These are phyloP conservation scores for Ramularia collo-cygni DNA, from an alignment of 2,329 filamentous ascomycete species.

Conservation along the genomic window DNA sequence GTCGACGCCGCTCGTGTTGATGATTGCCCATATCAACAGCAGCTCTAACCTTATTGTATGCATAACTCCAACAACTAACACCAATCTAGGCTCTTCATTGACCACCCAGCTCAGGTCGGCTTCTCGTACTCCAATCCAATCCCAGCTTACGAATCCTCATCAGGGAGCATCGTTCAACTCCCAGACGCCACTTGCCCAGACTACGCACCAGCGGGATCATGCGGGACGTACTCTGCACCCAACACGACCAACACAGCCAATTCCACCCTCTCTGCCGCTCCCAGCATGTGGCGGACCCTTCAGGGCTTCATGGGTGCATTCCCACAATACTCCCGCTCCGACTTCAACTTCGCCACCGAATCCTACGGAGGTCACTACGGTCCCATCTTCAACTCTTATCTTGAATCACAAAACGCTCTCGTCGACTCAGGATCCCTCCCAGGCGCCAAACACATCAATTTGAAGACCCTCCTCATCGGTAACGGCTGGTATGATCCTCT, in stretches of 20 bases:
- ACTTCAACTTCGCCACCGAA: constrained; percentile 29
- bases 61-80: too few relatives aligned
- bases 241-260: constrained; percentile 48
- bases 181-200: constrained; percentile 19
- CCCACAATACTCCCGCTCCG: constrained; percentile 27
- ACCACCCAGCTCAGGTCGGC: constrained; percentile 56
- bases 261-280: constrained; percentile 47
- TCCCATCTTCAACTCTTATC: constrained; percentile 27
- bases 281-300: constrained; percentile 54
- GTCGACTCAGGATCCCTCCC: constrained; percentile 34
- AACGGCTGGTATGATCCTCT: constrained; percentile 54
- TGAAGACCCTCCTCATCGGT: constrained; percentile 33
- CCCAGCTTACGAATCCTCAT: constrained; percentile 33
- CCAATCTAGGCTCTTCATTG: constrained; percentile 67
- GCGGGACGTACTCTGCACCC: constrained; percentile 51
- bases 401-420: constrained; percentile 27
- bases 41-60: too few relatives aligned
- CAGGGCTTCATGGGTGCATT: constrained; percentile 59
- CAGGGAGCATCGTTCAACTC: constrained; percentile 33
- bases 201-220: constrained; percentile 26
- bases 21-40: too few relatives aligned
- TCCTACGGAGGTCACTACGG: constrained; percentile 27
- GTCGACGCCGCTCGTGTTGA: too few relatives aligned
- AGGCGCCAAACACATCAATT: constrained; percentile 28
- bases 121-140: constrained; percentile 48